A percentile compares a stretch with the other conserved stretches of the same genome.
Conservation (phyloP, 1,284 basidiomycete species). For the Testicularia cyperi region DNA sequence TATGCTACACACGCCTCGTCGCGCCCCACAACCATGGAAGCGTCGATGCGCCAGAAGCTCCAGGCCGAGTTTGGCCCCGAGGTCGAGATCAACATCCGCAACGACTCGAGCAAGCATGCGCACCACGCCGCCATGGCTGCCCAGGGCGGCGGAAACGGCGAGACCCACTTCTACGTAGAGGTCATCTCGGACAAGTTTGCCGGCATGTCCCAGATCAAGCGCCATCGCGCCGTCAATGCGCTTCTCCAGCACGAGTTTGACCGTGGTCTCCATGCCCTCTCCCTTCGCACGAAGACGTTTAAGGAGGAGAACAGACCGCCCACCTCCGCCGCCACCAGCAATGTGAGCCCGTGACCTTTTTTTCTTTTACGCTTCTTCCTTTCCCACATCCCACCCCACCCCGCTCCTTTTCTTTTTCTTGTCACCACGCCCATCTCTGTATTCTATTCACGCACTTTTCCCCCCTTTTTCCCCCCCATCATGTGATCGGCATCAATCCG, state of each 20-base stretch:
- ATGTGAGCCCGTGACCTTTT: constrained; percentile 29
- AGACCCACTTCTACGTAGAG: constrained; percentile 58
- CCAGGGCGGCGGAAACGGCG: constrained; percentile 55
- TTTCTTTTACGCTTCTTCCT: too few relatives aligned
- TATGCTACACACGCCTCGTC: constrained; percentile 15
- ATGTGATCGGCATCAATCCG: too few relatives aligned
- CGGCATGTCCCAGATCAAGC: constrained; percentile 53
- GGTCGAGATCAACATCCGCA: constrained; percentile 40
- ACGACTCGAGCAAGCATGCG: constrained; percentile 54
- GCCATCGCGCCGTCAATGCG: constrained; percentile 53
- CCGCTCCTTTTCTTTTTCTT: background rate
- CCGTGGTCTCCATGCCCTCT: constrained; percentile 52
- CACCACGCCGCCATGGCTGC: constrained; percentile 60
- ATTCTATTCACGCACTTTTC: background rate
- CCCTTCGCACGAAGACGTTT: constrained; percentile 53
- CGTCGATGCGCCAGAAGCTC: constrained; percentile 46
- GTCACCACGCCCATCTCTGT: background rate
- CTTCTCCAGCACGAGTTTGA: constrained; percentile 51
- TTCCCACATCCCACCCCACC: background rate
- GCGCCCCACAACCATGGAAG: constrained; percentile 26
- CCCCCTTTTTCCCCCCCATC: background rate
- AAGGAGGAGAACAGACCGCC: constrained; percentile 35
- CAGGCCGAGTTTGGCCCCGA: constrained; percentile 28
- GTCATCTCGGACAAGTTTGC: constrained; percentile 52
- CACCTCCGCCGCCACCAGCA: background rate